Evolutionary conservation across 2,329 filamentous ascomycete species (phyloP).

Genomic region (Aspergillus vadensis): DNA sequence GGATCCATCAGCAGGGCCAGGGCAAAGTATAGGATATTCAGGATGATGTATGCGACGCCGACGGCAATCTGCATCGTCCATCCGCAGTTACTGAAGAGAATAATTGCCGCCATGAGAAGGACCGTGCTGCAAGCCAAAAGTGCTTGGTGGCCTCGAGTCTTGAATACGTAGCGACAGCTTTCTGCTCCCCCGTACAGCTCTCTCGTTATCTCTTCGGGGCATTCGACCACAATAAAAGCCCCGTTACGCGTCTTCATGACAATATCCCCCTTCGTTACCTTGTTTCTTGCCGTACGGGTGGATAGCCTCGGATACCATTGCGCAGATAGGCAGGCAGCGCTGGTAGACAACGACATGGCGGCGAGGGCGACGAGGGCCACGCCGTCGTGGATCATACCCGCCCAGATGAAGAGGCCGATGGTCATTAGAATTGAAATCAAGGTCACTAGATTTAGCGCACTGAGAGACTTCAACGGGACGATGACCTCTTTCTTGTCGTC

Average conservation of each 20-base stretch:
- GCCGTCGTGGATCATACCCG: constrained; percentile 48
- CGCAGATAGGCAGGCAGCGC: constrained; percentile 59
- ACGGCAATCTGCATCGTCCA: constrained; percentile 63
- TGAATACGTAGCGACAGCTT: constrained; percentile 59
- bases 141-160: constrained; percentile 49
- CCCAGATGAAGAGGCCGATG: constrained; percentile 24
- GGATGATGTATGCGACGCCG: constrained; percentile 58
- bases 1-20: constrained; percentile 53
- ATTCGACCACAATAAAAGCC: constrained; percentile 60
- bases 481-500: not conserved
- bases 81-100: constrained; percentile 65
- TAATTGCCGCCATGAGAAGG: constrained; percentile 62
- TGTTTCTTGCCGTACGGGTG: constrained; percentile 51
- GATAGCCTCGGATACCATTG: constrained; percentile 61
- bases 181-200: constrained; percentile 65
- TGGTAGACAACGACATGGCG: constrained; percentile 56
- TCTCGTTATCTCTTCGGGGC: constrained; percentile 61
- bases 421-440: constrained; percentile 52
- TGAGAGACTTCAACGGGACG: constrained; percentile 44
- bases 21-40: constrained; percentile 64
- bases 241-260: constrained; percentile 63
- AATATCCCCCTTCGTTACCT: constrained; percentile 60
- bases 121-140: constrained; percentile 62
- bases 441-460: constrained; percentile 58
- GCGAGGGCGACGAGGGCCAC: constrained; percentile 57